phyloP scores from a whole-genome alignment of 345 rosid species.

The Bruguiera sexangula region DNA sequence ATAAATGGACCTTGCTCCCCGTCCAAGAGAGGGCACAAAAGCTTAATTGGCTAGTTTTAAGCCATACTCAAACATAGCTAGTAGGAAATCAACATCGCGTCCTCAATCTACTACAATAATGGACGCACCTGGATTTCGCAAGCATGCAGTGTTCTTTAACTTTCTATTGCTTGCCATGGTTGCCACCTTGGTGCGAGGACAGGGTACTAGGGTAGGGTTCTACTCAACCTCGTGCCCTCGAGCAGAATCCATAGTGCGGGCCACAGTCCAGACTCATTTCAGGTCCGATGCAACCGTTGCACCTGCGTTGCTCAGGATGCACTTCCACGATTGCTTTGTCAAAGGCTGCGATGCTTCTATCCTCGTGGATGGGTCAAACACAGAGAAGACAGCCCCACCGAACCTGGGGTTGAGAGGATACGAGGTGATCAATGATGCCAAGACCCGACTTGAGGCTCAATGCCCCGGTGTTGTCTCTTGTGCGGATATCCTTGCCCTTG shows the following conservation, averaged over 20 bases:
- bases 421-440: constrained; percentile 53
- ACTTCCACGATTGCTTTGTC: constrained; percentile 54
- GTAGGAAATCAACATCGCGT: too few species aligned
- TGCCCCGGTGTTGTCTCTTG: constrained; percentile 59
- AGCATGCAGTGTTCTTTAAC: background rate
- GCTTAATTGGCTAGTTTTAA: too few species aligned
- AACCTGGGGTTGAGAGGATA: constrained; percentile 38
- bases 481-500: constrained; percentile 50
- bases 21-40: too few species aligned
- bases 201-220: constrained; percentile 15
- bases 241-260: constrained; percentile 15
- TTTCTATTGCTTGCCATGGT: background rate
- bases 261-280: constrained; percentile 14
- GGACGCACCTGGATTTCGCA: background rate
- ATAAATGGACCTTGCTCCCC: too few species aligned
- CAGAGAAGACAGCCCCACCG: constrained; percentile 40
- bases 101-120: too few species aligned
- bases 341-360: constrained; percentile 56
- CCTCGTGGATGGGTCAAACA: constrained; percentile 37
- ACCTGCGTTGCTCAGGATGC: constrained; percentile 48
- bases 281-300: constrained; percentile 35
- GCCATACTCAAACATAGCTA: too few species aligned
- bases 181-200: constrained; percentile 3
- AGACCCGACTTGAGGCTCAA: constrained; percentile 41
- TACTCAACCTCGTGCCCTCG: constrained; percentile 12